Evolutionary conservation across 2,329 filamentous ascomycete species (phyloP), one percentile per base, ranked within the genome.

Genomic region (Blastomyces gilchristii): DNA sequence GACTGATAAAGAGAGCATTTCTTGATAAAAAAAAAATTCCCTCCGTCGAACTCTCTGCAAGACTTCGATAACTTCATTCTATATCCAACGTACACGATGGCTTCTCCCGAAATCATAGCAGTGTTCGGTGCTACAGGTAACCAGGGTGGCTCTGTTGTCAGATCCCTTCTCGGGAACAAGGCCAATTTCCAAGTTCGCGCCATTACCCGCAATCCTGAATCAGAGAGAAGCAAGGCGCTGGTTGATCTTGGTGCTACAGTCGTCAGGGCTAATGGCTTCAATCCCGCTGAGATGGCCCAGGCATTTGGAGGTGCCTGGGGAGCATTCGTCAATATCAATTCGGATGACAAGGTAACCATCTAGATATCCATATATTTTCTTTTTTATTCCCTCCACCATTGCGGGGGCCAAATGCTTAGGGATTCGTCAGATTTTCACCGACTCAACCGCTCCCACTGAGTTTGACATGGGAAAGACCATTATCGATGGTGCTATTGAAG

Each of bases 401-500:
- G 34, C 37, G 45, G 18, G 16, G 25, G 41, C 7, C 41, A 12
- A 49, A 37, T 7, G 18, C 58, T 59, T 18, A 49, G 16, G 41
- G 58, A 37, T 5, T 14, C 37, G 4, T 43, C 43, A 59, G 58
- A 25, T 59, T n/a, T 59, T 59, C n/a, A 49, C 41, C 58, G 58
- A 59, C 22, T 43, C 58, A n/a, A 49, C 65, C 5, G 70, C 72
- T 0, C 71, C 69, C 1, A 73, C 65, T 1, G 76, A 78, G 62
- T 67, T 68, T 6, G 75, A 74, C n/a, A 57, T 77, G 28, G 76
- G 75, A 11, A 76, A 72, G 53, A 65, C 43, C 2, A 64, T 78
- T 50, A 67, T 76, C 14, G 73, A 76, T 59, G 70, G 69, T 9
- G 75, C 74, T 1, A 68, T 66, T 18, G 67, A 71, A 14, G 73